Base-by-base conservation (phyloP, 2,329 filamentous ascomycete species). In the Trichoderma hamatum region DNA sequence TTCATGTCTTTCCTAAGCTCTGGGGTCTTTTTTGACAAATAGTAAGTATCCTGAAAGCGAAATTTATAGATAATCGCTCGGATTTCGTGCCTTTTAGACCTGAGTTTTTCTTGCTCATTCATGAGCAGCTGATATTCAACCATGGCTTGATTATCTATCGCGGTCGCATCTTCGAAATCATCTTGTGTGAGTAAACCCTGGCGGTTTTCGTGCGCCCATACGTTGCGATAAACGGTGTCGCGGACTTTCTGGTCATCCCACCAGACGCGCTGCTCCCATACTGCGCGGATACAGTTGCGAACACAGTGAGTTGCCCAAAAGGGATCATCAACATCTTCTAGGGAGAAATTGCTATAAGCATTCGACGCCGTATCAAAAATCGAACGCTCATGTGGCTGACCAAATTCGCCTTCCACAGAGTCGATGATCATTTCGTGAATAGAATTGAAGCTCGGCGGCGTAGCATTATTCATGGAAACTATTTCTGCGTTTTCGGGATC, bases 391-490 rank as follows among this genome's bases (percentile, higher is more conserved):
- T 49, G 43, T 24, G 43, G n/a, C 13, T 49, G n/a, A 5, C n/a
- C 16, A 10, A 49, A 24, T 24, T 24, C 43, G 10, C 13, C 9
- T 5, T 49, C n/a, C 5, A 14, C n/a, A 3, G 43, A 49, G 16
- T 49, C 43, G 43, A 49, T n/a, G 3, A 49, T 4, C 9, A 5
- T 13, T 21, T 49, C 43, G n/a, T 21, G 39, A 21, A 11, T 13
- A 0, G 2, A 0, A 1, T 7, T 10, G 3, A 9, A 0, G 2
- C 3, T 1, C 5, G 36, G 7, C 2, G 39, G 7, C 6, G n/a
- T 5, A 3, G 2, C 2, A 11, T 9, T n/a, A 3, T 21, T 2
- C 2, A 49, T 9, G 5, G 16, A 3, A 13, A 49, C 21, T 13
- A 10, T 5, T 4, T 13, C 13, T 13, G 2, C 3, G 16, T 43